Base-by-base conservation (phyloP, 1,284 basidiomycete genomes). In the Sporisorium exsertum region DNA sequence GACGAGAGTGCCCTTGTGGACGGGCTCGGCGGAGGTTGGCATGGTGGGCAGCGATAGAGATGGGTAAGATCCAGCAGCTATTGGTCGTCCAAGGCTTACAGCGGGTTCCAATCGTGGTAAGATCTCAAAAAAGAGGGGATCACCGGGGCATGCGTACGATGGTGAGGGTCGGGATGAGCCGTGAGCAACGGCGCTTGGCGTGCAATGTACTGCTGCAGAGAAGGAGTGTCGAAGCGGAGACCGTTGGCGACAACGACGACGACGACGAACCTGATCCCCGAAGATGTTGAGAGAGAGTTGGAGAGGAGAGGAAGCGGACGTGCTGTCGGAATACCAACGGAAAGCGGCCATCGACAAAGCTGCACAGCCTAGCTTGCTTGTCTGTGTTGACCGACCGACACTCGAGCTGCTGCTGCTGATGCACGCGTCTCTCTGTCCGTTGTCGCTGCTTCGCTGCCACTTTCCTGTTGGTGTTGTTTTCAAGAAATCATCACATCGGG, bases 1-100 rank as follows among this genome's bases (percentile, higher is more conserved):
- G 80, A 97, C 92, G 85, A 99, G 91, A 33, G 96, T 98, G 63
- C 96, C 96, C 71, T 73, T 77, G 62, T 77, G 75, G 32, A 70
- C 64, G 42, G 75, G 66, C 45, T 77, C 75, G 3, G 62, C 32
- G 5, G 64, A 24, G 6, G 67, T 13, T 13, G 75, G 63, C 74
- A 77, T 77, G 40, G n/a, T 50, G 65, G 55, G 42, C 52, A 8
- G 49, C 13, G 51, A 5, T n/a, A 6, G 27, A 22, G n/a, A 13
- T 20, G 8, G 22, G n/a, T 40, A 26, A 15, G 27, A 32, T 22
- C 10, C 33, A 49, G 24, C 7, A 32, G n/a, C n/a, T n/a, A 15
- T 43, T 7, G 22, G 24, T 15, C 13, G 27, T 45, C 29, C 27
- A 7, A 24, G 26, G 15, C 5, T 37, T 20, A 10, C 46, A 63